A percentile compares a stretch with the other conserved stretches of the same genome.
Conservation (phyloP, 179 eudicot species). For the Sideroxylon spinosum region DNA sequence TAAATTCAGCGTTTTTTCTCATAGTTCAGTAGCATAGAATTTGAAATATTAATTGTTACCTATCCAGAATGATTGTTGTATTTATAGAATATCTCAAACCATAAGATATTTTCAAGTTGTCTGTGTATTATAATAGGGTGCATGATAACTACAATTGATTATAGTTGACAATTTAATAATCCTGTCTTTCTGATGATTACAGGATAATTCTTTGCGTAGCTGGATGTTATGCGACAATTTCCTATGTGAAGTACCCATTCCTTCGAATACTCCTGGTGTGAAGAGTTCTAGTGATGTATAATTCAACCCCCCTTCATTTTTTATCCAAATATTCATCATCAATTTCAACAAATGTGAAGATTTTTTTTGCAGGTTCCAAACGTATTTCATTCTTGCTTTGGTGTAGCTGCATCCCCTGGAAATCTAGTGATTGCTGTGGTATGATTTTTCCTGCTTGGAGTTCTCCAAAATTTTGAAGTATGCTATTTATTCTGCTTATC, state of each 20-base stretch:
- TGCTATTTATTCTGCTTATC: not conserved
- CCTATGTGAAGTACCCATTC: conserved; percentile 52
- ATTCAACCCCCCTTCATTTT: conserved; percentile 6
- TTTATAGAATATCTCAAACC: not conserved
- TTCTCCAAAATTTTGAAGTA: not conserved
- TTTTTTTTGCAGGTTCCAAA: conserved; percentile 58
- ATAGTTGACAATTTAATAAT: not conserved
- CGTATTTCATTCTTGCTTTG: conserved; percentile 71
- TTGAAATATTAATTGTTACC: not conserved
- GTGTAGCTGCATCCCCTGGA: conserved; percentile 85
- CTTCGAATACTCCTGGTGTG: conserved; percentile 54
- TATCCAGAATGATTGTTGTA: not conserved
- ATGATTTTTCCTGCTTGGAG: conserved; percentile 20
- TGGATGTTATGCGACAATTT: conserved; percentile 58
- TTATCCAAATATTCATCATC: not conserved
- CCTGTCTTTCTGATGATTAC: conserved; percentile 18
- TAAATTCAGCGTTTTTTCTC: not conserved
- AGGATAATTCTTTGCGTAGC: conserved; percentile 71
- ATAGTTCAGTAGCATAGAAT: not conserved
- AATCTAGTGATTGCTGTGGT: conserved; percentile 87
- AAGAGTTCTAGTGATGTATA: conserved; percentile 69
- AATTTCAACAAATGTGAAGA: not conserved
- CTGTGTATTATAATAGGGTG: not conserved
- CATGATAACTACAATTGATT: not conserved
- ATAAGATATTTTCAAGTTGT: not conserved